Evolutionary conservation across 192 early-diverging fungal genomes (phyloP), one percentile per base, ranked within the genome.

Genomic region (Gonapodya prolifera): DNA sequence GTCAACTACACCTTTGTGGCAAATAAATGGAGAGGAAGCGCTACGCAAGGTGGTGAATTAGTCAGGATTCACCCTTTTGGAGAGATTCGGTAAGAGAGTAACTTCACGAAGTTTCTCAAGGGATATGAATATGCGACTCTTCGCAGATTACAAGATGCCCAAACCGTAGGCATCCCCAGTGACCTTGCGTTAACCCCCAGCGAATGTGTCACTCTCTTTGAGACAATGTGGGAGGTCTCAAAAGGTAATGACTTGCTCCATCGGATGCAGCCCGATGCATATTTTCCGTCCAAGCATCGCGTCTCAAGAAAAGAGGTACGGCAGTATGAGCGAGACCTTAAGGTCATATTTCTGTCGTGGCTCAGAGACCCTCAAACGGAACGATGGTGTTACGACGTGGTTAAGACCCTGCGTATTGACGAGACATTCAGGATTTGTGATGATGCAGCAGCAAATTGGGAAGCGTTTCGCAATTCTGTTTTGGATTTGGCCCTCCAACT

Each of bases 1-100:
- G 73, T 78, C 28, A 83, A 82, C 35, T 85, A 81, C 61, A 78
- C 77, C 1, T 85, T 83, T 70, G 69, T 79, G 23, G 83, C 84
- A n/a, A 30, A 71, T 30, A 69, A 34, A 30, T 30, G 30, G n/a
- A 30, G 16, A 30, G n/a, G 33, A 13, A 61, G 23, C 45, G 8
- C 8, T 16, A 23, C 45, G 8, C 8, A 61, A 8, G 45, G 45
- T 16, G 45, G 45, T 8, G 45, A 61, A 61, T 61, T 61, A 16
- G 45, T 61, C 45, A 61, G 45, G 31, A n/a, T 85, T 18, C 84
- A 85, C 69, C 84, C 84, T 17, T 36, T 80, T 35, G 75, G 75
- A 16, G 45, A 61, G 23, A 61, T 61, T 61, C 45, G 45, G 45
- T 61, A 23, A 61, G 45, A 16, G 8, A 16, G 23, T 61, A 61